Evolutionary conservation across 2,329 filamentous ascomycete genomes (phyloP).

Genomic region (Pseudonectria buxi): DNA sequence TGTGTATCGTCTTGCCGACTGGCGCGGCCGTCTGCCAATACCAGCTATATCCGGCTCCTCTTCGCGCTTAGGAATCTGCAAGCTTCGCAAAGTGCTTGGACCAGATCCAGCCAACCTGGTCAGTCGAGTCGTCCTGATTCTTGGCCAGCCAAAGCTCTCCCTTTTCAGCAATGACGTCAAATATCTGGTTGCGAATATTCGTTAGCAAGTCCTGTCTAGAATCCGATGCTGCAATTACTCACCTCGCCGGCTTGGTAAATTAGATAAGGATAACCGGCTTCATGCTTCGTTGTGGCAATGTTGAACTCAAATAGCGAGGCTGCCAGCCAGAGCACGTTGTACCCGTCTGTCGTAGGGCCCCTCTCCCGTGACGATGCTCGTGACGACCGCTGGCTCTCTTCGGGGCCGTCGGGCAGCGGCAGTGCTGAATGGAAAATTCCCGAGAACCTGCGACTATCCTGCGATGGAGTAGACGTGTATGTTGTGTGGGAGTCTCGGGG

Average conservation of each 20-base stretch:
- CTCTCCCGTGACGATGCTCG: conserved; percentile 55
- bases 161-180: conserved; percentile 91
- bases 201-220: conserved; percentile 3
- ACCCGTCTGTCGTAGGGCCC: conserved; percentile 45
- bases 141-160: conserved; percentile 96
- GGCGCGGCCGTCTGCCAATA: too few species aligned
- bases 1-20: too few species aligned
- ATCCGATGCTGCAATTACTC: conserved; percentile 22
- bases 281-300: conserved; percentile 83
- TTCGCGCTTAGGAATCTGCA: conserved; percentile 39
- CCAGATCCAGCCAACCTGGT: conserved; percentile 95
- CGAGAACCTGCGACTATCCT: conserved; percentile 54
- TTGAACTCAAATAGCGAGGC: conserved; percentile 96
- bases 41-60: conserved; percentile 4
- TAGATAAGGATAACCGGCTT: conserved; percentile 92
- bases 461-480: conserved; percentile 42
- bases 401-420: conserved; percentile 64
- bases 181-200: conserved; percentile 47
- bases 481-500: conserved; percentile 51
- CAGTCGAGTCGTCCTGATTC: conserved; percentile 83
- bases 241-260: conserved; percentile 92
- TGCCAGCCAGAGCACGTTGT: conserved; percentile 79
- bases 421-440: conserved; percentile 83
- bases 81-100: conserved; percentile 88
- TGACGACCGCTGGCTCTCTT: conserved; percentile 47